Evolutionary conservation across 73 alveolate species (phyloP).

Genomic region (Effrenium voratum): DNA sequence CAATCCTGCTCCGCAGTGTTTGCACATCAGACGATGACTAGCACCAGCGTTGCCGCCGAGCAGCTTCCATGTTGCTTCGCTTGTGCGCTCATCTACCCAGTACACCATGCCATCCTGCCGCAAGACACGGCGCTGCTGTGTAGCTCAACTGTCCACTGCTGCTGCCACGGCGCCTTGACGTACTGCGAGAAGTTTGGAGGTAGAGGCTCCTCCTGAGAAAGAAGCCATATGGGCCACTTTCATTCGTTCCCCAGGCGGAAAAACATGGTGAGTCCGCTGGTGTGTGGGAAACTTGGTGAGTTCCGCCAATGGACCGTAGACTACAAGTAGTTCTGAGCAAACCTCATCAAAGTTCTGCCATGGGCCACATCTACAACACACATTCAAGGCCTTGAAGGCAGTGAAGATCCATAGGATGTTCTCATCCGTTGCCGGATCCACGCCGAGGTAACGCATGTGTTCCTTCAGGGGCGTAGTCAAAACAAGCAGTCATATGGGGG

Average conservation of each 20-base stretch:
- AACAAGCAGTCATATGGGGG: no score
- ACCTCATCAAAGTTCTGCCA: no score
- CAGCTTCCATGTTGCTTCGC: conserved; percentile 75
- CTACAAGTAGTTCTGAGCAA: no score
- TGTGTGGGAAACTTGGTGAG: no score
- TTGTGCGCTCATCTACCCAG: conserved; percentile 85
- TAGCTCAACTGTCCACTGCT: not conserved
- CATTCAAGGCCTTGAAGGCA: conserved; percentile 89
- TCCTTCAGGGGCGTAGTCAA: not conserved
- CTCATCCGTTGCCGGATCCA: conserved; percentile 91
- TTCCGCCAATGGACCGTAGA: no score
- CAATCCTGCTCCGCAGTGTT: no score
- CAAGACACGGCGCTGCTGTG: not conserved
- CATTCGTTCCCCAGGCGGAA: not conserved
- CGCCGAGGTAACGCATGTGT: conserved; percentile 83
- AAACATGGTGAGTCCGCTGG: no score
- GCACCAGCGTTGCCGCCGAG: not conserved
- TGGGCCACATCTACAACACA: no score
- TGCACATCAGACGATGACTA: no score
- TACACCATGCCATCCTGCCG: conserved; percentile 71
- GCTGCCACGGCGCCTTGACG: conserved; percentile 27
- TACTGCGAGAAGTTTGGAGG: conserved; percentile 63
- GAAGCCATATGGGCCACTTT: not conserved
- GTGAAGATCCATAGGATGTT: conserved; percentile 84
- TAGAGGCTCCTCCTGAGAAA: conserved; percentile 45